Base-by-base conservation (phyloP, 148 eudicot species). In the Heliamphora exappendiculata region DNA sequence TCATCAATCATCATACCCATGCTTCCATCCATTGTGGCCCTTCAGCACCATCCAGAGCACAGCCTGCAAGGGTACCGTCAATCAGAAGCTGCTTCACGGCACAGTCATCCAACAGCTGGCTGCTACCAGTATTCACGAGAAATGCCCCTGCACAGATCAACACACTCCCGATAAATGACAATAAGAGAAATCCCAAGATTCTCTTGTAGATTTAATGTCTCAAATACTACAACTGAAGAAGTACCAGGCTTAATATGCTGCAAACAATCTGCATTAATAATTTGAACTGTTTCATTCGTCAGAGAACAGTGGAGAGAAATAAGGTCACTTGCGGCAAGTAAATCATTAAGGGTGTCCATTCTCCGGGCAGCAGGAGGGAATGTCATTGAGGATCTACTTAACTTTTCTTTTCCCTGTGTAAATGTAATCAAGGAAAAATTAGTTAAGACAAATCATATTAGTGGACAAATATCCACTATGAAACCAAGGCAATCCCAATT, bases 1-100 rank as follows among this genome's bases (percentile, higher is more conserved):
- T 67, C 67, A n/a, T 13, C 36, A 65, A 13, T 62, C 45, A 87
- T 62, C 89, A 76, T 95, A 95, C 99, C 99, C 99, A 95, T 80
- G 99, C 99, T 89, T 95, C 99, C 99, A 95, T 95, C 99, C 99
- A 95, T 58, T 95, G 99, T 45, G 99, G 99, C 55, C 99, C 99
- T 87, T 95, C 99, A 76, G 99, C 99, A 63, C 99, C 99, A 84
- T 95, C 99, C 74, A 95, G 81, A 64, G 99, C 99, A 91, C 99
- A 95, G 77, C 99, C 99, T 70, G 99, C 97, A 82, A 95, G 86
- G 51, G 86, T 86, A 51, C 99, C 99, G 81, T 95, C 99, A 77
- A 95, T 91, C 84, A 95, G 73, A 39, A 95, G 96, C 81, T 95
- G 94, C 78, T 95, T 95, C 78, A 95, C 98, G 59, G 97, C 97